Evolutionary conservation across 352 stramenopile genomes (phyloP), one percentile per base, ranked within the genome.

Genomic region (Phytopythium litorale): DNA sequence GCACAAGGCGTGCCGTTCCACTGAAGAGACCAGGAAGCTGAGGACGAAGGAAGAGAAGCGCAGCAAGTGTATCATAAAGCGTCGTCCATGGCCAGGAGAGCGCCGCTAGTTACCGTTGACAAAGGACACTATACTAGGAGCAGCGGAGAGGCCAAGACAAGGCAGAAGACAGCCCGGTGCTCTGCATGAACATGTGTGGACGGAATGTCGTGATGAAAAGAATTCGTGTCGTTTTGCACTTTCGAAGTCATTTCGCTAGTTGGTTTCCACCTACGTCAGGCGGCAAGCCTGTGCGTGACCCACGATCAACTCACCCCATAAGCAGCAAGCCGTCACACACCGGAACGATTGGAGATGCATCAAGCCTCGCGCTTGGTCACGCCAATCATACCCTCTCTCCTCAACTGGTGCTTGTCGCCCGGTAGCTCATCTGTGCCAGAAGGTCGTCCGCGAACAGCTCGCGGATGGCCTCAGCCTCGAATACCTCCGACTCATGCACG

Each of bases 401-500:
- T 30, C 46, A 13, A 4, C n/a, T n/a, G 21, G 46, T 30, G 21
- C 15, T 33, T 19, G 32, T 12, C n/a, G 23, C 19, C 9, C 54
- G 37, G 16, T 59, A 72, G 3, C 30, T 74, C 72, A 84, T 81
- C 48, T 64, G 65, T 19, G 54, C 51, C 15, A 84, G 57, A 6
- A 85, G 50, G 7, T 16, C 56, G 3, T 59, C 37, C 4, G 62
- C 53, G 53, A 92, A 92, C 43, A 88, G 83, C 4, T 37, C 9
- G 11, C 74, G 63, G 60, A 92, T 92, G 15, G 64, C 62, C 6
- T 72, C 69, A 13, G 66, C 72, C 15, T 90, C 83, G 43, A 90
- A 92, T 11, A 56, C 71, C 60, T 92, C 83, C 3, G 70, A 70
- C 25, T 81, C 53, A 33, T 90, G 69, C 16, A 63, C 49, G 2